Evolutionary conservation across 495 filamentous ascomycete genomes (phyloP), one percentile per base, ranked within the genome.

Genomic region (Hypoxylon lienhwacheense): DNA sequence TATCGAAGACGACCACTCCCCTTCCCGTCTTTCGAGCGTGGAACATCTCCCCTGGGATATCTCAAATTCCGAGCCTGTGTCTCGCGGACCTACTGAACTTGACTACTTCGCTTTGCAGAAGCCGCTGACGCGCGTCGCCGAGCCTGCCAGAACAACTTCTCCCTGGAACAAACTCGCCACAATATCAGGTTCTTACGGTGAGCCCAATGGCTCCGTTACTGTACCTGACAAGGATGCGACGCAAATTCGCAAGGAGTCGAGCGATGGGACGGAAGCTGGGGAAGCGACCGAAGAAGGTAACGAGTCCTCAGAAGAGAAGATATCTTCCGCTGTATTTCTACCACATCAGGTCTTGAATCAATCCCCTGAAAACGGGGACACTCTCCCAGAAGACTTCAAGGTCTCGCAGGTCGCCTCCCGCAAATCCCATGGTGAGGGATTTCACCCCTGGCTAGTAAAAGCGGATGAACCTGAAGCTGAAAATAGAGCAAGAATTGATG

Each of bases 271-370:
- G 33, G 65, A 64, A 43, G 53, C 48, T 51, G 56, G 65, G 41
- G 76, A 77, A 67, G 74, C 69, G 48, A 70, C 69, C 43, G 77
- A 80, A 61, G 87, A 88, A 44, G 87, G 87, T 25, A 89, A 96
- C 19, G 90, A 93, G 45, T 91, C 89, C 32, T 88, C 88, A 16
- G 83, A 91, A 66, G 93, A 97, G 64, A 89, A 96, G 68, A 97
- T 98, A 37, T 91, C 88, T 6, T 97, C 92, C 31, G 92, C 92
- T 7, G 77, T 96, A 43, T 98, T 97, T 69, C 81, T 93, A 56
- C 93, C 93, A 14, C 93, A 97, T 73, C 84, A 88, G 70, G 79
- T 80, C 44, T 79, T 79, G 62, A 75, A 81, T 40, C 70, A 78
- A 32, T 73, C 78, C 51, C 66, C 73, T 50, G 73, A 82, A 48